These are phyloP conservation scores for Viola odorata DNA, from an alignment of 345 rosid genomes.

Conservation along the genomic window DNA sequence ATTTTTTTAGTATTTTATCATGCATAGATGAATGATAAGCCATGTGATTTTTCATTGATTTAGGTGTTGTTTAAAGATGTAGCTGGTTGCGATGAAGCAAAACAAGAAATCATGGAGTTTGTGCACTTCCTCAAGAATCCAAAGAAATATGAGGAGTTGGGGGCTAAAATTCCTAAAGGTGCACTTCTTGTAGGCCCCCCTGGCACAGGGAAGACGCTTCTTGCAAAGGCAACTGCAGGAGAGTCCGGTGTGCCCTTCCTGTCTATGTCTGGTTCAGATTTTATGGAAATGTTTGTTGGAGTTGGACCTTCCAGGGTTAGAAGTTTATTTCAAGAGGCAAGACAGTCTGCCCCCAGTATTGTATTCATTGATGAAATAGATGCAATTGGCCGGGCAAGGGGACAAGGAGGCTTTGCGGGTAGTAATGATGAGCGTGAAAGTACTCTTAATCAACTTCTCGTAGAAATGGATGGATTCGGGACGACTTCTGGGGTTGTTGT, in stretches of 20 bases:
- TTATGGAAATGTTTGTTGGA: slow-evolving; percentile 99
- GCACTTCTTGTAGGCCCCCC: slow-evolving; percentile 95
- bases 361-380: slow-evolving; percentile 93
- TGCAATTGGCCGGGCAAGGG: slow-evolving; percentile 95
- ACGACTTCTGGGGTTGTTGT: slow-evolving; percentile 94
- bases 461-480: slow-evolving; percentile 98
- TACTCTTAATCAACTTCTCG: slow-evolving; percentile 82
- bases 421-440: slow-evolving; percentile 95
- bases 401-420: slow-evolving; percentile 86
- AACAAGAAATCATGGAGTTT: slow-evolving; percentile 95
- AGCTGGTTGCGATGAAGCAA: slow-evolving; percentile 98
- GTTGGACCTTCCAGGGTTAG: slow-evolving; percentile 98
- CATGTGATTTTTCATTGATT: slow-evolving; percentile 3
- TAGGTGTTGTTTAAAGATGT: slow-evolving; percentile 90
- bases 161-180: slow-evolving; percentile 94
- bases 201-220: slow-evolving; percentile 96
- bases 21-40: not conserved
- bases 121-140: slow-evolving; percentile 95
- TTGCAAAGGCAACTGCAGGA: slow-evolving; percentile 96
- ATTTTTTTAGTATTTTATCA: too few relatives aligned
- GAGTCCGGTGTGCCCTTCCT: slow-evolving; percentile 92
- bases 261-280: slow-evolving; percentile 94
- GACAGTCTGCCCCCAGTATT: slow-evolving; percentile 87
- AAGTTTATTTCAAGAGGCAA: slow-evolving; percentile 90
- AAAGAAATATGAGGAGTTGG: slow-evolving; percentile 85